Conservation (phyloP, 805 yeast species). For the Metschnikowia henanensis region DNA sequence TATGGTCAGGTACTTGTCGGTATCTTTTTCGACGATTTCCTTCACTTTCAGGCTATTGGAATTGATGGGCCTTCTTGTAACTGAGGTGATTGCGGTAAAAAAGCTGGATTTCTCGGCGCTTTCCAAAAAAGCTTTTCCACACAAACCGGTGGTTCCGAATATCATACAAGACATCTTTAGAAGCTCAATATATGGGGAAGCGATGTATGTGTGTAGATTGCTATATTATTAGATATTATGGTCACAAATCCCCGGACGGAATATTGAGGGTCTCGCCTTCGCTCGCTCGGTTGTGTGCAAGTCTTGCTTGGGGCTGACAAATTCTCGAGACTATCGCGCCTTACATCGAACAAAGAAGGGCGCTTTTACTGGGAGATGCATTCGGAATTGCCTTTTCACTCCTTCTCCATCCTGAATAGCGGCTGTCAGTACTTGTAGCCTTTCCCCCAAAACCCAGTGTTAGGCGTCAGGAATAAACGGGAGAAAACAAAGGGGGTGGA, state of each 20-base stretch:
- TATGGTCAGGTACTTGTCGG: constrained; percentile 48
- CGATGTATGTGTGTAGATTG: too few species aligned
- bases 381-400: too few species aligned
- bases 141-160: constrained; percentile 79
- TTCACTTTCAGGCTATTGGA: constrained; percentile 31
- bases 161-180: constrained; percentile 21
- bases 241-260: too few species aligned
- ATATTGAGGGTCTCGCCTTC: too few species aligned
- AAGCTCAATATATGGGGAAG: too few species aligned
- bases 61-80: constrained; percentile 50
- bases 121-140: constrained; percentile 60
- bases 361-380: too few species aligned
- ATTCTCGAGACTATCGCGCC: background rate
- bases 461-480: too few species aligned
- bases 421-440: too few species aligned
- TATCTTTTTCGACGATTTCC: constrained; percentile 45
- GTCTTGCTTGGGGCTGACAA: background rate
- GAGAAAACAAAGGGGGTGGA: too few species aligned
- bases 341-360: background rate
- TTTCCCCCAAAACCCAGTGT: too few species aligned
- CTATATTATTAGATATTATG: too few species aligned
- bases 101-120: constrained; percentile 37
- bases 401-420: too few species aligned
- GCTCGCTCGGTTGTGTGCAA: background rate
- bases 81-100: constrained; percentile 43